Conservation (phyloP, 306 rosid genomes). For the Quercus parvula region DNA sequence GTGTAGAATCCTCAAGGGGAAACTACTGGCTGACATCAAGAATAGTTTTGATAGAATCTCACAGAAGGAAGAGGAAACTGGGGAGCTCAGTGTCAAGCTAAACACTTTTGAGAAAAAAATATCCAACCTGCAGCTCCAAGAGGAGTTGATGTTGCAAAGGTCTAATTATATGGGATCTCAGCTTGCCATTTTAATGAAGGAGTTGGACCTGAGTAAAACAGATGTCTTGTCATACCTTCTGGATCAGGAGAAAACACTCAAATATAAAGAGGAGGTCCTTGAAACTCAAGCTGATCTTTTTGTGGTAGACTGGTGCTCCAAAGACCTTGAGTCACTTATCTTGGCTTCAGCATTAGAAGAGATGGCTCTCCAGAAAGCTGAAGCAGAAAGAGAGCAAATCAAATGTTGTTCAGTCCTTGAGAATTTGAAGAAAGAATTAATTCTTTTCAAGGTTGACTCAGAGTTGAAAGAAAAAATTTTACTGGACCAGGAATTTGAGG, state of each 20-base stretch:
- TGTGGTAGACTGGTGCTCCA: conserved; percentile 49
- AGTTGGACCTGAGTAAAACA: conserved; percentile 56
- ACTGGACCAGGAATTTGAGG: conserved; percentile 50
- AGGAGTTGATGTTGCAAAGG: conserved; percentile 78
- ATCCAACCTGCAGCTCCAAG: conserved; percentile 75
- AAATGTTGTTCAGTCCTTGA: conserved; percentile 39
- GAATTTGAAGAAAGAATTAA: conserved; percentile 46
- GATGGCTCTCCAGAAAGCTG: conserved; percentile 37
- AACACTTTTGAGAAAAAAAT: conserved; percentile 58
- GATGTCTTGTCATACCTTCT: conserved; percentile 45
- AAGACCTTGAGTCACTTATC: conserved; percentile 68
- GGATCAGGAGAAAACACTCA: conserved; percentile 58
- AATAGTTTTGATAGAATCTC: conserved; percentile 67
- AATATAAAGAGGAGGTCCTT: conserved; percentile 42
- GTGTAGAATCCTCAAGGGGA: conserved; percentile 74
- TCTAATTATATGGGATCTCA: conserved; percentile 77
- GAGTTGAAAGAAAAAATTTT: conserved; percentile 41
- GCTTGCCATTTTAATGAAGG: conserved; percentile 72
- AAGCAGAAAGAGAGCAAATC: conserved; percentile 40
- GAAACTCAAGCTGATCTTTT: conserved; percentile 58
- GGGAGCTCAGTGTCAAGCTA: conserved; percentile 58
- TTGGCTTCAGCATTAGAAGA: conserved; percentile 49
- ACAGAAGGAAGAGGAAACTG: conserved; percentile 72
- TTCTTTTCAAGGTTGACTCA: conserved; percentile 50
- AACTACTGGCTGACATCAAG: conserved; percentile 77